Evolutionary conservation across 1,139 yeast genomes (phyloP).

Genomic region (Taphrina flavorubra): DNA sequence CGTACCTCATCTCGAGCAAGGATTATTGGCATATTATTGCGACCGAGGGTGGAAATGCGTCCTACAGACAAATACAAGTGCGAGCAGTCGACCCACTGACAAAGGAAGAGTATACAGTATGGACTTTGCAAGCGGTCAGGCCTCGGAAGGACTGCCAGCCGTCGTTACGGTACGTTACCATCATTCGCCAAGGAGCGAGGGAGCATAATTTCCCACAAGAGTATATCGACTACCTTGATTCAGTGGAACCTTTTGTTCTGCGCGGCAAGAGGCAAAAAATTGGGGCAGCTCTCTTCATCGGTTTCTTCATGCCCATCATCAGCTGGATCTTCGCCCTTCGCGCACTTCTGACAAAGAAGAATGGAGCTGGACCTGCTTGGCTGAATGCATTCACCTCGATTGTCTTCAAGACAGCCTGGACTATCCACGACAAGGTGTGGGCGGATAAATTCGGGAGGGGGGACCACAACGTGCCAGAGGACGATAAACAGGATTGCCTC

Average conservation of each 20-base stretch:
- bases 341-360: slow-evolving; percentile 8
- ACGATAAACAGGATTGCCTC: neutral
- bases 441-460: slow-evolving; percentile 36
- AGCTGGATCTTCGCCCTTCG: slow-evolving; percentile 19
- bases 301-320: slow-evolving; percentile 37
- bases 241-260: slow-evolving; percentile 29
- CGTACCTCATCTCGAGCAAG: slow-evolving; percentile 24
- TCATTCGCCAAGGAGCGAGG: slow-evolving; percentile 38
- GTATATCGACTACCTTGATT: slow-evolving; percentile 32
- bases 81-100: slow-evolving; percentile 13
- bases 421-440: slow-evolving; percentile 32
- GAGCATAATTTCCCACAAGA: slow-evolving; percentile 37
- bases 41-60: slow-evolving; percentile 35
- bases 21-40: slow-evolving; percentile 36
- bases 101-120: slow-evolving; percentile 14
- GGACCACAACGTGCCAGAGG: slow-evolving; percentile 24
- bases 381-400: slow-evolving; percentile 10
- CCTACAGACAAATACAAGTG: slow-evolving; percentile 27
- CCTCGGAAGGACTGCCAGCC: slow-evolving; percentile 33
- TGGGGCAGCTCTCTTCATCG: slow-evolving; percentile 32
- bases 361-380: slow-evolving; percentile 24
- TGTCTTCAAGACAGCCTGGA: slow-evolving; percentile 27
- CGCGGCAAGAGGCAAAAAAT: slow-evolving; percentile 33
- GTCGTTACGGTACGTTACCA: slow-evolving; percentile 26
- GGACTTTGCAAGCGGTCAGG: slow-evolving; percentile 34